Conservation (phyloP, 345 rosid species). For the Schrenkiella parvula region DNA sequence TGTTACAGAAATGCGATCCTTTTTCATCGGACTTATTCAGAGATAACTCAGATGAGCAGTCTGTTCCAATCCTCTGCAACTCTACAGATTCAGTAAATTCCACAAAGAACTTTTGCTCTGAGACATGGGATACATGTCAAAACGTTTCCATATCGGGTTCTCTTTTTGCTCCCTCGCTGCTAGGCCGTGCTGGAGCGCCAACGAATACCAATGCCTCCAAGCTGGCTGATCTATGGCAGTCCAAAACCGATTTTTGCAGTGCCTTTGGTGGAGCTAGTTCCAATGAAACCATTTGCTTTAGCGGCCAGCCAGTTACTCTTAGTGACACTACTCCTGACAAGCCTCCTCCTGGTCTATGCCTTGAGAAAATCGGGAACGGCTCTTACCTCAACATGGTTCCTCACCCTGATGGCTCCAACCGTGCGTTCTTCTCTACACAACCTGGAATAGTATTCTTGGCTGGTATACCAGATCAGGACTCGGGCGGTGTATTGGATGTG, state of each 20-base stretch:
- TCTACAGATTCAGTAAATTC: constrained; percentile 56
- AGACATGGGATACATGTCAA: constrained; percentile 82
- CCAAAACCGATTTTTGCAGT: constrained; percentile 61
- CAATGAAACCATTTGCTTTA: constrained; percentile 53
- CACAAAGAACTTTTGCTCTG: constrained; percentile 59
- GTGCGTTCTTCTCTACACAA: constrained; percentile 52
- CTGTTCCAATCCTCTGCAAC: constrained; percentile 93
- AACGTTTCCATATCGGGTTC: constrained; percentile 57
- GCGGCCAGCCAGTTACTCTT: constrained; percentile 54
- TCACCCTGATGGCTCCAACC: constrained; percentile 63
- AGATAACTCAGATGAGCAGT: constrained; percentile 37
- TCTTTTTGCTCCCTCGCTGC: constrained; percentile 67
- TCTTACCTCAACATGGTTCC: constrained; percentile 51
- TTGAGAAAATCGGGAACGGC: constrained; percentile 58
- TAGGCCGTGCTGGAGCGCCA: constrained; percentile 54
- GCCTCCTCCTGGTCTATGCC: constrained; percentile 44
- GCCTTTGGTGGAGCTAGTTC: constrained; percentile 65
- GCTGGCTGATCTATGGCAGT: constrained; percentile 58
- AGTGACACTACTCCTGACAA: constrained; percentile 25
- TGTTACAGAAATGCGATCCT: constrained; percentile 84
- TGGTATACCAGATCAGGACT: constrained; percentile 51
- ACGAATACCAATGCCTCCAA: constrained; percentile 42
- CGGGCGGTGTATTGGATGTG: constrained; percentile 37
- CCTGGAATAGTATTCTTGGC: constrained; percentile 54
- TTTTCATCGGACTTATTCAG: constrained; percentile 72